A percentile compares a stretch with the other conserved stretches of the same genome.
These are phyloP conservation scores for Russula abietina DNA, from an alignment of 768 basidiomycete genomes.

Conservation along the genomic window DNA sequence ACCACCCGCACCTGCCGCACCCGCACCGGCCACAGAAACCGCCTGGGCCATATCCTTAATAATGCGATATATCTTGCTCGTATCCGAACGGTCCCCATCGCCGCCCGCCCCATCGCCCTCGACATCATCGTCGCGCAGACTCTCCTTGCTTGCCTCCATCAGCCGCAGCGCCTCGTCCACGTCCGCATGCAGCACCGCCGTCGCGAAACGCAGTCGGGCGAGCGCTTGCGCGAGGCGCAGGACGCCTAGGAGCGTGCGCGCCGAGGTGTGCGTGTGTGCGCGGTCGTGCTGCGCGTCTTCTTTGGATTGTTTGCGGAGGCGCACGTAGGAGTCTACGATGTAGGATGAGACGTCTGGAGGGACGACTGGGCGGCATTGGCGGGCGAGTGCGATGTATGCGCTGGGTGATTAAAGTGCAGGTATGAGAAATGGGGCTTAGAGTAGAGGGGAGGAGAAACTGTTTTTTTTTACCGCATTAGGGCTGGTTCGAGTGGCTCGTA, in stretches of 20 bases:
- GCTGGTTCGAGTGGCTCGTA: slow-evolving; percentile 79
- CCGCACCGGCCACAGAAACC: slow-evolving; percentile 31
- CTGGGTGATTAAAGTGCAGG: no score
- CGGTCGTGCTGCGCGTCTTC: slow-evolving; percentile 86
- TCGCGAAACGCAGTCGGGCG: slow-evolving; percentile 82
- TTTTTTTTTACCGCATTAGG: slow-evolving; percentile 72
- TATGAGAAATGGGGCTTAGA: no score
- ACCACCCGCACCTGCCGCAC: slow-evolving; percentile 26
- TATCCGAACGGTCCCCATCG: slow-evolving; percentile 69
- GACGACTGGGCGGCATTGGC: slow-evolving; percentile 84
- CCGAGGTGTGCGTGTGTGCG: slow-evolving; percentile 90
- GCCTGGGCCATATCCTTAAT: slow-evolving; percentile 75
- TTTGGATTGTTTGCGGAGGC: slow-evolving; percentile 87
- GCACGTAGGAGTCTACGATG: slow-evolving; percentile 92
- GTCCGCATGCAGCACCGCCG: slow-evolving; percentile 74
- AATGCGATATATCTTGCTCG: slow-evolving; percentile 83
- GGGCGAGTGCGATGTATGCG: slow-evolving; percentile 92
- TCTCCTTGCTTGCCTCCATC: slow-evolving; percentile 96
- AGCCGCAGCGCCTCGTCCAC: slow-evolving; percentile 95
- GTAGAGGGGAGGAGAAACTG: not conserved
- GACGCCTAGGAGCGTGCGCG: slow-evolving; percentile 90
- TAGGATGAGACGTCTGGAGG: slow-evolving; percentile 85
- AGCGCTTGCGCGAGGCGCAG: slow-evolving; percentile 92
- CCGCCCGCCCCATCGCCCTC: slow-evolving; percentile 43
- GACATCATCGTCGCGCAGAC: slow-evolving; percentile 74